phyloP scores from a whole-genome alignment of 108 stramenopile species.

The Cyclotella sp. region DNA sequence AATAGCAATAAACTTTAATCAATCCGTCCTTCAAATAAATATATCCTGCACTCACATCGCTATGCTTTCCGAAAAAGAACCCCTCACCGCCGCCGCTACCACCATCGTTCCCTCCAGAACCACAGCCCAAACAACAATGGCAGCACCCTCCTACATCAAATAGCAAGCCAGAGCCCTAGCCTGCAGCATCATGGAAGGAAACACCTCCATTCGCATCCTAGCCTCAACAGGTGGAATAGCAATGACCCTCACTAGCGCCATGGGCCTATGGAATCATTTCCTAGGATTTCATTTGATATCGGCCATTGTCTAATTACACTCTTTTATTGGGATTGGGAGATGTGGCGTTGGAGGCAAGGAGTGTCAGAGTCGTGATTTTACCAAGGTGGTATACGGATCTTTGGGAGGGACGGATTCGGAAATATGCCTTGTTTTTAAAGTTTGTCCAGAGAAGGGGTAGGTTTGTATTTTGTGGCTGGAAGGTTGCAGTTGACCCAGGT shows the following conservation, averaged over 20 bases:
- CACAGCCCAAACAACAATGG: constrained; percentile 38
- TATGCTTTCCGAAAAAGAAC: constrained; percentile 1
- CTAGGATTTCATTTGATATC: constrained; percentile 41
- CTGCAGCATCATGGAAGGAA: constrained; percentile 45
- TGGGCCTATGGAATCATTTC: constrained; percentile 43
- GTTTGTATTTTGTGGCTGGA: constrained; percentile 61
- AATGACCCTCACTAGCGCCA: constrained; percentile 48
- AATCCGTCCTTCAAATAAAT: too few relatives aligned
- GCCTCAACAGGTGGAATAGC: constrained; percentile 60
- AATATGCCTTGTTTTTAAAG: constrained; percentile 63
- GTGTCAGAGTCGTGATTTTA: constrained; percentile 11
- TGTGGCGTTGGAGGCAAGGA: constrained; percentile 50
- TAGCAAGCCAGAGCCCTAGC: constrained; percentile 44
- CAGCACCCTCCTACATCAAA: constrained; percentile 39
- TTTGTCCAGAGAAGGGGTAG: constrained; percentile 65
- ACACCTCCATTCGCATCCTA: constrained; percentile 56
- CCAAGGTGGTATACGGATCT: constrained; percentile 5
- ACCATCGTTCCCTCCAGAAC: constrained; percentile 32
- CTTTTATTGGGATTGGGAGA: constrained; percentile 51
- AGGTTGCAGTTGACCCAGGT: constrained; percentile 54
- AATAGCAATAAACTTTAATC: too few relatives aligned
- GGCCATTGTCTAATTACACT: constrained; percentile 55
- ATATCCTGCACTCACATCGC: neutral
- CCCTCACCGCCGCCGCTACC: neutral
- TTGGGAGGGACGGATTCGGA: constrained; percentile 38